Percentiles rank a stretch among this genome's conserved stretches.
Evolutionary conservation across 768 basidiomycete genomes (phyloP).

Genomic region (Boletus rufocinnamomeus): DNA sequence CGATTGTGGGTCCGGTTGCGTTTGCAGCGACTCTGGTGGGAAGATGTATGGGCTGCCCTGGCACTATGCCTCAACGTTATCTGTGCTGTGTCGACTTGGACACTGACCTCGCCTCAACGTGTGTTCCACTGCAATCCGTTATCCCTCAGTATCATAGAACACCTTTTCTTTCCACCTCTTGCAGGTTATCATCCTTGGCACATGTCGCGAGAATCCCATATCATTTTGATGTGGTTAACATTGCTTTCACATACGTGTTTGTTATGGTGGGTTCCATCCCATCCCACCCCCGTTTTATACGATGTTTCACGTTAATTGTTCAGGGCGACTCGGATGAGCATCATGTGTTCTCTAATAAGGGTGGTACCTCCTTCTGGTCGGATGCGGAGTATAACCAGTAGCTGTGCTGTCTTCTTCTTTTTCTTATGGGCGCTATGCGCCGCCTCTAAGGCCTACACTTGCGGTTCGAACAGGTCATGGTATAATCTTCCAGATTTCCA

Average conservation of each 20-base stretch:
- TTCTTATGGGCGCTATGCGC: slow-evolving; percentile 13
- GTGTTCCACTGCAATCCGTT: neutral
- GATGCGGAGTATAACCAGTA: slow-evolving; percentile 1
- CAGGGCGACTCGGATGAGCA: slow-evolving; percentile 20
- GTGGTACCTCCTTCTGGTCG: neutral
- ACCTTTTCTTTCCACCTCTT: neutral
- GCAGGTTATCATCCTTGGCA: slow-evolving; percentile 7
- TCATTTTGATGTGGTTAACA: slow-evolving; percentile 7
- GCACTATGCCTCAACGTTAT: slow-evolving; percentile 7
- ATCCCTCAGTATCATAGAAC: neutral
- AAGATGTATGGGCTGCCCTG: slow-evolving; percentile 13
- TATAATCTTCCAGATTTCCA: neutral
- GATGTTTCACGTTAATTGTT: neutral
- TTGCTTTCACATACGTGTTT: slow-evolving; percentile 5
- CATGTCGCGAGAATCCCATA: neutral
- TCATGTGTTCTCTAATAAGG: slow-evolving; percentile 19
- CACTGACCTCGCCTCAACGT: slow-evolving; percentile 3
- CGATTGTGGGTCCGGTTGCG: slow-evolving; percentile 13
- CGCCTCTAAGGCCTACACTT: slow-evolving; percentile 12
- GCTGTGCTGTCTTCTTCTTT: slow-evolving; percentile 7
- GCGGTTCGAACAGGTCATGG: slow-evolving; percentile 15
- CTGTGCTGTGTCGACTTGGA: slow-evolving; percentile 14
- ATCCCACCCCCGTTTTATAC: neutral
- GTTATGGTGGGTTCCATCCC: slow-evolving; percentile 12
- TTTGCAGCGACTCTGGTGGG: slow-evolving; percentile 16